Evolutionary conservation across 768 basidiomycete species (phyloP).

Genomic region (Lentinula boryana): DNA sequence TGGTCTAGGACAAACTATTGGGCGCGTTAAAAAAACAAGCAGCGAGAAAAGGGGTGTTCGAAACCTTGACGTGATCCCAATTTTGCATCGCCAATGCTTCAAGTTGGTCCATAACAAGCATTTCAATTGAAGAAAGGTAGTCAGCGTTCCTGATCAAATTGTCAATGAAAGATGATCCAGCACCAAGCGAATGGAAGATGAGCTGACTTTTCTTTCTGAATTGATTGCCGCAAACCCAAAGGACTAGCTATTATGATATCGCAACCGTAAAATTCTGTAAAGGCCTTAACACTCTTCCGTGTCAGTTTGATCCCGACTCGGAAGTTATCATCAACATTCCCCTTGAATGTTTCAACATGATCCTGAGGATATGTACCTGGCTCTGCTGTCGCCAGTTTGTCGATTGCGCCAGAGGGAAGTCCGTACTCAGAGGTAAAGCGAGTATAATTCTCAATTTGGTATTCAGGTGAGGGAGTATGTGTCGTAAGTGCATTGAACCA

Average conservation of each 20-base stretch:
- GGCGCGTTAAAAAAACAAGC: not conserved
- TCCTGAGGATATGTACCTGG: conserved; percentile 79
- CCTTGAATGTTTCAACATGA: conserved; percentile 90
- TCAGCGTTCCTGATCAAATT: conserved; percentile 60
- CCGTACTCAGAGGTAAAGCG: conserved; percentile 82
- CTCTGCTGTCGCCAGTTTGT: conserved; percentile 72
- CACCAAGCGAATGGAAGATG: not conserved
- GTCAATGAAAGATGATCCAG: not conserved
- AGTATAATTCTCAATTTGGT: conserved; percentile 83
- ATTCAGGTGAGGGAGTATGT: conserved; percentile 64
- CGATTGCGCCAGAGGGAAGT: conserved; percentile 69
- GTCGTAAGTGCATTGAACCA: conserved; percentile 80
- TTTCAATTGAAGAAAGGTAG: conserved; percentile 89
- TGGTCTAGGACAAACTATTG: conserved; percentile 76
- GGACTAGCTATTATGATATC: conserved; percentile 95
- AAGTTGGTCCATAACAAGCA: conserved; percentile 87
- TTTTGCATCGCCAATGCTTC: conserved; percentile 97
- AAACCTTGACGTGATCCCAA: conserved; percentile 95
- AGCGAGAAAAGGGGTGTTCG: not conserved
- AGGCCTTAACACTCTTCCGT: conserved; percentile 86
- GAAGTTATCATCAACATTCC: conserved; percentile 97
- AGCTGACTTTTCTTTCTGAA: conserved; percentile 89
- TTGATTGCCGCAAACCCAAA: conserved; percentile 81
- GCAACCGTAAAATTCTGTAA: conserved; percentile 83
- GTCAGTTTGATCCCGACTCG: conserved; percentile 90